Conservation (phyloP, 805 yeast genomes). For the Soucietia sequanensis region DNA sequence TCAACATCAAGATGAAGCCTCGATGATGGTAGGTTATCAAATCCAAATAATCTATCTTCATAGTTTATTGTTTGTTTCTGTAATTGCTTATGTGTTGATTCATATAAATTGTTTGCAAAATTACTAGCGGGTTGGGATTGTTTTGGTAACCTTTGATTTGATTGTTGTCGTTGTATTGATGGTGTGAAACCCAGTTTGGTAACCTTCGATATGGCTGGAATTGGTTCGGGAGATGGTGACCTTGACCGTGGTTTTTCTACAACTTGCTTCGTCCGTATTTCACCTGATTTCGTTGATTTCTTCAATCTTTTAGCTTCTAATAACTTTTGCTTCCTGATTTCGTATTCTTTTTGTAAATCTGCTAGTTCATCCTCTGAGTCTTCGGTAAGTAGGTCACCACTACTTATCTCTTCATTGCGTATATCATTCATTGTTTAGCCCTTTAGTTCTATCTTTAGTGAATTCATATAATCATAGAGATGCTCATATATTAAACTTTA, state of each 20-base stretch:
- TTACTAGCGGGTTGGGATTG: slow-evolving; percentile 1
- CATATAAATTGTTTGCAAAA: slow-evolving; percentile 18
- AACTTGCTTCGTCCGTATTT: slow-evolving; percentile 4
- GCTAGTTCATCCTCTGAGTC: slow-evolving; percentile 38
- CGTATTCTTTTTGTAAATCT: slow-evolving; percentile 38
- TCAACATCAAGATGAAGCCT: slow-evolving; percentile 12
- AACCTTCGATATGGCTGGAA: not conserved
- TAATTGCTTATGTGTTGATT: slow-evolving; percentile 7
- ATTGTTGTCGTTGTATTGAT: no score
- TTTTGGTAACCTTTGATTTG: not conserved
- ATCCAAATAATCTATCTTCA: slow-evolving; percentile 22
- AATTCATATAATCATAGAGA: no score
- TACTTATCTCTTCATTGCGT: slow-evolving; percentile 25
- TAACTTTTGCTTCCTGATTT: slow-evolving; percentile 20
- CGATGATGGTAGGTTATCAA: slow-evolving; percentile 16
- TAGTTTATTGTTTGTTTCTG: slow-evolving; percentile 16
- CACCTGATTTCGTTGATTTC: slow-evolving; percentile 2
- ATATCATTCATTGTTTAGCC: no score
- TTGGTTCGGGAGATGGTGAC: slow-evolving; percentile 9
- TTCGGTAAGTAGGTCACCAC: slow-evolving; percentile 34
- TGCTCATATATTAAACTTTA: no score
- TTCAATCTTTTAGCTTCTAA: slow-evolving; percentile 10
- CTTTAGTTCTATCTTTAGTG: no score
- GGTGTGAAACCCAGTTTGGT: no score
- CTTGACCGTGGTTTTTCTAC: slow-evolving; percentile 4